Evolutionary conservation across 148 eudicot species (phyloP).

Genomic region (Camellia japonica): DNA sequence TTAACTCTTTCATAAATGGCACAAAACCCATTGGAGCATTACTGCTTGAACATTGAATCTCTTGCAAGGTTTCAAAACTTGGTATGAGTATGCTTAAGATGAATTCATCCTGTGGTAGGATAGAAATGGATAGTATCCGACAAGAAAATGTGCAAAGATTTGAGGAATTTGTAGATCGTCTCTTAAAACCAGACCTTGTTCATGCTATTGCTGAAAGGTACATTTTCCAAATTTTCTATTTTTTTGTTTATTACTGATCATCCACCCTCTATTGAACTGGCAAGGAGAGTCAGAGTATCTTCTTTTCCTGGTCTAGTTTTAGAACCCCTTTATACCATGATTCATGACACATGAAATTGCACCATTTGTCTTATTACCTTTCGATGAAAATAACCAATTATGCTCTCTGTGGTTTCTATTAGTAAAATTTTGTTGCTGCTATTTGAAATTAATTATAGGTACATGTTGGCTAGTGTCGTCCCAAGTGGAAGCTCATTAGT

Average conservation of each 20-base stretch:
- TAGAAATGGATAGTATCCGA: conserved; percentile 46
- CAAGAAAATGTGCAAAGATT: conserved; percentile 62
- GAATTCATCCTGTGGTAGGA: conserved; percentile 14
- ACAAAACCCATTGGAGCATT: neutral
- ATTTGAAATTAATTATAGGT: neutral
- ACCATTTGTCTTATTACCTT: neutral
- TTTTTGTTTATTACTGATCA: neutral
- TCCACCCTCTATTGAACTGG: neutral
- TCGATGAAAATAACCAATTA: neutral
- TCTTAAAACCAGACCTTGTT: conserved; percentile 85
- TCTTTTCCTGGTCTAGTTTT: neutral
- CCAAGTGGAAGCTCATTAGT: neutral
- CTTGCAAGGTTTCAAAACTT: neutral
- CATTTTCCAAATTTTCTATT: neutral
- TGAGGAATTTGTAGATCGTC: conserved; percentile 82
- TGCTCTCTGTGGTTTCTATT: neutral
- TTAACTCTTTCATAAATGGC: neutral
- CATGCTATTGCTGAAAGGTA: conserved; percentile 68
- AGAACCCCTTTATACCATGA: no score
- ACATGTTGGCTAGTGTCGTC: no score
- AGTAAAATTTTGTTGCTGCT: no score
- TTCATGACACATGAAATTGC: neutral
- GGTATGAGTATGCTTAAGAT: neutral
- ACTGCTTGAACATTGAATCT: neutral
- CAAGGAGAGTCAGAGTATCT: neutral